Conservation (phyloP, 176 grass and related monocot species). For the Oryza glaberrima region DNA sequence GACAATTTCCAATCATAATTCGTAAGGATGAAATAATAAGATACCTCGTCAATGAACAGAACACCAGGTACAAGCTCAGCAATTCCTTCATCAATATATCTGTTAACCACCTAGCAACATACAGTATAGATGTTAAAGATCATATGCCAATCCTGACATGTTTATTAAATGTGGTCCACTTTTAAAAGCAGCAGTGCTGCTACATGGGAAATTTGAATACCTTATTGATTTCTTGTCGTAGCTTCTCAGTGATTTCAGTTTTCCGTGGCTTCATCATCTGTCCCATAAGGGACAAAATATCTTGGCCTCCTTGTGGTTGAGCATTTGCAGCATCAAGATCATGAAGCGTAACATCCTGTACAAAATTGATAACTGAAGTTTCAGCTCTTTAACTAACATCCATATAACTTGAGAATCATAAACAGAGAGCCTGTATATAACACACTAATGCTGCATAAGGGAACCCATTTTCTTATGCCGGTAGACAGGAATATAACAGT, state of each 20-base stretch:
- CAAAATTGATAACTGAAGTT: slow-evolving; percentile 29
- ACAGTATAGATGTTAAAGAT: background rate
- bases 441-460: background rate
- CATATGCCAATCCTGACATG: slow-evolving; percentile 2
- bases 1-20: slow-evolving; percentile 2
- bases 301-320: slow-evolving; percentile 94
- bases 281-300: slow-evolving; percentile 97
- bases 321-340: slow-evolving; percentile 98
- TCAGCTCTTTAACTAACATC: background rate
- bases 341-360: slow-evolving; percentile 92
- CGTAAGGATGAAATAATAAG: slow-evolving; percentile 15
- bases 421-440: background rate
- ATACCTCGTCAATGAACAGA: slow-evolving; percentile 95
- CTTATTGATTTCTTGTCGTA: slow-evolving; percentile 97
- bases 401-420: background rate
- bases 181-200: slow-evolving; percentile 18
- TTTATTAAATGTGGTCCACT: background rate
- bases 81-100: slow-evolving; percentile 94
- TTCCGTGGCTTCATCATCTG: slow-evolving; percentile 97
- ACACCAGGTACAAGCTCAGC: slow-evolving; percentile 98
- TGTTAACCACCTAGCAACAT: slow-evolving; percentile 86
- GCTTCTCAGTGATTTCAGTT: slow-evolving; percentile 96
- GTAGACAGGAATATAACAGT: background rate
- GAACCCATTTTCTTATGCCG: background rate
- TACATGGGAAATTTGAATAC: slow-evolving; percentile 42